Evolutionary conservation across 2,329 filamentous ascomycete species (phyloP).

Genomic region (Fusarium setosum): DNA sequence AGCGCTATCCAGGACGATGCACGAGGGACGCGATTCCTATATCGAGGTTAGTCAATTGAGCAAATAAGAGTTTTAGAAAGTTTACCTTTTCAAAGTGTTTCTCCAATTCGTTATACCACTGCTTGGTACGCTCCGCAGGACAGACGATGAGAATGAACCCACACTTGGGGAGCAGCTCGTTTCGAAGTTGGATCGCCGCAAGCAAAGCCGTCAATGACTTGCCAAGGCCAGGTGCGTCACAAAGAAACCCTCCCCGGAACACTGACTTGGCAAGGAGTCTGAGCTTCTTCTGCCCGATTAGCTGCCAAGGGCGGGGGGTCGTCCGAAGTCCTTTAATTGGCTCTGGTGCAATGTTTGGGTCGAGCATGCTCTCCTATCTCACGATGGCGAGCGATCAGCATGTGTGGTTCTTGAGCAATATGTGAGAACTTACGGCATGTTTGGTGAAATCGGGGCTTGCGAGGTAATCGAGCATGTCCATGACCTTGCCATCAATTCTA

Average conservation of each 20-base stretch:
- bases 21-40: not conserved
- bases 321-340: not conserved
- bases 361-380: too few relatives aligned
- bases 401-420: too few relatives aligned
- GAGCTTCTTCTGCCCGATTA: not conserved
- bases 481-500: too few relatives aligned
- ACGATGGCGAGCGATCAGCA: too few relatives aligned
- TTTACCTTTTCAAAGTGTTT: not conserved
- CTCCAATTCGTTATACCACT: not conserved
- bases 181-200: not conserved
- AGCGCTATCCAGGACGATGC: not conserved
- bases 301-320: not conserved
- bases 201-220: not conserved
- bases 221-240: not conserved
- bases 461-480: too few relatives aligned
- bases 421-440: too few relatives aligned
- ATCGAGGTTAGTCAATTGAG: not conserved
- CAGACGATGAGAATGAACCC: not conserved
- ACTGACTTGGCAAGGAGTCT: too few relatives aligned
- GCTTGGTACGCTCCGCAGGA: not conserved
- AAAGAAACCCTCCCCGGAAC: not conserved
- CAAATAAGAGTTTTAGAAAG: too few relatives aligned
- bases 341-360: too few relatives aligned
- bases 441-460: too few relatives aligned
- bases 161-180: not conserved